Evolutionary conservation across 768 basidiomycete species (phyloP).

Genomic region (Arthromyces matolae): DNA sequence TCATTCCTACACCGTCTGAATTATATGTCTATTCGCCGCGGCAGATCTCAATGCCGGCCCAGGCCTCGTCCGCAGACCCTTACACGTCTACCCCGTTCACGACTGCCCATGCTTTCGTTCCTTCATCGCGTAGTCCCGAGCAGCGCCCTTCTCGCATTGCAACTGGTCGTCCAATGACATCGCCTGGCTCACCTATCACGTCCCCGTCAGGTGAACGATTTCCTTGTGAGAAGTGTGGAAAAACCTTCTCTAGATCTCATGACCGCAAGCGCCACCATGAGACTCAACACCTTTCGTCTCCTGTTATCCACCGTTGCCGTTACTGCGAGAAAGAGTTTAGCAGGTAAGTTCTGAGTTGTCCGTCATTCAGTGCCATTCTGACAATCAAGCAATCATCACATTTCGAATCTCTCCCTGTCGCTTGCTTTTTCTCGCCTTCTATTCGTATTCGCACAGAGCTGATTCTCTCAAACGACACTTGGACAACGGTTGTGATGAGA

Average conservation of each 20-base stretch:
- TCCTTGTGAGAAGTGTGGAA: conserved; percentile 70
- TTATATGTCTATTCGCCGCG: conserved; percentile 28
- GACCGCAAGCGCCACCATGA: conserved; percentile 81
- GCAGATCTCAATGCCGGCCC: conserved; percentile 18
- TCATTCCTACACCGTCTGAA: conserved; percentile 50
- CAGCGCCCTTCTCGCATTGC: conserved; percentile 35
- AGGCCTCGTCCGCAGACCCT: conserved; percentile 22
- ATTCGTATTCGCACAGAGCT: conserved; percentile 17
- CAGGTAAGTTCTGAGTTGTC: conserved; percentile 37
- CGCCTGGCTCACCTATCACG: conserved; percentile 35
- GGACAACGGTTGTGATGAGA: conserved; percentile 56
- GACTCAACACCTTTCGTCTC: conserved; percentile 64
- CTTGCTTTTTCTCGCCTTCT: conserved; percentile 8
- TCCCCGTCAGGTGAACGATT: conserved; percentile 58
- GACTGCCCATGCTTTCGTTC: conserved; percentile 24
- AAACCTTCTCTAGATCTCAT: conserved; percentile 77
- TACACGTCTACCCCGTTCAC: conserved; percentile 19
- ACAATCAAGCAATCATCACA: conserved; percentile 4
- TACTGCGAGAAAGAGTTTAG: conserved; percentile 78
- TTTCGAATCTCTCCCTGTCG: no score
- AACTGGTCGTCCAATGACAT: conserved; percentile 38
- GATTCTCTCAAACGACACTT: conserved; percentile 74
- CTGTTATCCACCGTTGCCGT: conserved; percentile 65
- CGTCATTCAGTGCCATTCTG: conserved; percentile 4
- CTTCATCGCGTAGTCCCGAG: conserved; percentile 28